Evolutionary conservation across 169 alveolate species (phyloP).

Genomic region (Plasmodium vivax): DNA sequence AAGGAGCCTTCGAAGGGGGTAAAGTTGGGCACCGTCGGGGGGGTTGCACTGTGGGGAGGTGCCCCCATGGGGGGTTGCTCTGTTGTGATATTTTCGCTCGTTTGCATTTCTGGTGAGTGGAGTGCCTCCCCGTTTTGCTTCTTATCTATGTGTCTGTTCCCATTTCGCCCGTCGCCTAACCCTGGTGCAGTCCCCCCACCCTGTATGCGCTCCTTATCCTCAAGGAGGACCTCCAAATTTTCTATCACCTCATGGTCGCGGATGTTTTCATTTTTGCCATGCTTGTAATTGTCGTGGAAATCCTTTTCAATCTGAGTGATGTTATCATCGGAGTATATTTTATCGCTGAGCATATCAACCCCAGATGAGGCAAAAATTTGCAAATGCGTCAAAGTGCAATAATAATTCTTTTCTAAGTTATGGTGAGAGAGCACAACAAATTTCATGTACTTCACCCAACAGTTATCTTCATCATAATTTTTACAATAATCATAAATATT

Average conservation of each 20-base stretch:
- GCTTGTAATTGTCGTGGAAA: constrained; percentile 26
- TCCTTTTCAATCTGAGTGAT: constrained; percentile 20
- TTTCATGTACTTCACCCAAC: constrained; percentile 84
- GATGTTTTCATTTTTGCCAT: constrained; percentile 2
- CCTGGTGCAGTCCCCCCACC: background rate
- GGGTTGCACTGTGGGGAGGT: background rate
- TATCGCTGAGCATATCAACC: constrained; percentile 81
- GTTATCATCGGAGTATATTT: constrained; percentile 69
- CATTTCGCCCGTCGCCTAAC: background rate
- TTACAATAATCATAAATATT: constrained; percentile 81
- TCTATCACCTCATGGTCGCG: constrained; percentile 18
- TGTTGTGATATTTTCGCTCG: background rate
- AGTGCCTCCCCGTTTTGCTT: background rate
- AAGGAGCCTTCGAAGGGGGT: background rate
- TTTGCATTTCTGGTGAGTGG: background rate
- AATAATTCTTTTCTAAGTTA: constrained; percentile 83
- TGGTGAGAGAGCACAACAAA: constrained; percentile 87
- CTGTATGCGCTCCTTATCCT: constrained; percentile 11
- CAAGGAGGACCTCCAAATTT: constrained; percentile 38
- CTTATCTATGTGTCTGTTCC: background rate
- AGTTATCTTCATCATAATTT: constrained; percentile 77
- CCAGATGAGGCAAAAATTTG: constrained; percentile 89
- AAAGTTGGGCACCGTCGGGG: background rate
- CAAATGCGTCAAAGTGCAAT: constrained; percentile 87
- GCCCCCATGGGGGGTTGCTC: background rate